Percentiles rank a stretch among this genome's conserved stretches.
phyloP scores from a whole-genome alignment of 164 flowering plant genomes.

The Umbilicus rupestris region DNA sequence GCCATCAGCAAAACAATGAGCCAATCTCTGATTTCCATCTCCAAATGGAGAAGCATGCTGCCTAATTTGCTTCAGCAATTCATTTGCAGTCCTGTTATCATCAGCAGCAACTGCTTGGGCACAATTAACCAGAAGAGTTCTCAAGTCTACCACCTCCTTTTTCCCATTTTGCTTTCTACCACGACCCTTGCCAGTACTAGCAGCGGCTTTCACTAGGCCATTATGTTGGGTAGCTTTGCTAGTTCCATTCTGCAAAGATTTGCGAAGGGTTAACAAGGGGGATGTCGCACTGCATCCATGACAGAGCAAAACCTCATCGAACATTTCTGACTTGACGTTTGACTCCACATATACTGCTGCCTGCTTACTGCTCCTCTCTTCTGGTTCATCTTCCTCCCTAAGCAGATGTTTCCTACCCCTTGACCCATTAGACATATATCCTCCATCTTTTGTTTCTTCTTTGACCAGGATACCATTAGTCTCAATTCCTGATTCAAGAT shows the following conservation, averaged over 20 bases:
- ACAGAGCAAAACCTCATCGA: conserved; percentile 56
- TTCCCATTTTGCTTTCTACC: conserved; percentile 39
- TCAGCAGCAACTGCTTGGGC: conserved; percentile 86
- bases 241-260: conserved; percentile 27
- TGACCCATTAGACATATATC: conserved; percentile 14
- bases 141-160: conserved; percentile 70
- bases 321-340: conserved; percentile 33
- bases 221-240: conserved; percentile 24
- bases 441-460: conserved; percentile 22
- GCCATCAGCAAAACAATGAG: conserved; percentile 65
- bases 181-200: conserved; percentile 30
- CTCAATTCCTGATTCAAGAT: conserved; percentile 11
- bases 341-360: conserved; percentile 40
- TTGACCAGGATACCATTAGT: conserved; percentile 13
- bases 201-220: conserved; percentile 34
- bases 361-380: conserved; percentile 57
- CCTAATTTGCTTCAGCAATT: conserved; percentile 62
- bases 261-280: conserved; percentile 18
- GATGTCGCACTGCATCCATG: conserved; percentile 12
- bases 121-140: conserved; percentile 61
- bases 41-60: conserved; percentile 73
- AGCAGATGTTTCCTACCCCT: conserved; percentile 44
- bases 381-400: conserved; percentile 28
- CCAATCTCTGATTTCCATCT: conserved; percentile 69
- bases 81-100: conserved; percentile 53